A percentile compares a stretch with the other conserved stretches of the same genome.
Evolutionary conservation across 371 early-diverging fungal genomes (phyloP).

Genomic region (Rhizomucor pusillus): DNA sequence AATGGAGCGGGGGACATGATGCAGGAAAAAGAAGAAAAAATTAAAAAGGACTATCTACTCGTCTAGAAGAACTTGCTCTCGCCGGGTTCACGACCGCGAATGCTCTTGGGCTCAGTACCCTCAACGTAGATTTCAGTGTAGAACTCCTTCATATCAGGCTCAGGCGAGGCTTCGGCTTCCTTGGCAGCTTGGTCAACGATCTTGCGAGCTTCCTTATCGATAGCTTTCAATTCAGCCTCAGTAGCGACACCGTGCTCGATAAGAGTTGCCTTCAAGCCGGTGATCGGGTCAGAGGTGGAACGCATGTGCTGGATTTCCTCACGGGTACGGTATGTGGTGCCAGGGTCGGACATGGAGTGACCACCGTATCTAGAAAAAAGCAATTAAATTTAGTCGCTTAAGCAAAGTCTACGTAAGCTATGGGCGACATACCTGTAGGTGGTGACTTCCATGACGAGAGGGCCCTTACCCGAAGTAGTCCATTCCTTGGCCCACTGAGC

Average conservation of each 20-base stretch:
- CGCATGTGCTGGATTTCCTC: slow-evolving; percentile 98
- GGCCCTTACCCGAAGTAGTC: slow-evolving; percentile 85
- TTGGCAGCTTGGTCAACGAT: slow-evolving; percentile 84
- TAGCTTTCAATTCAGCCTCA: slow-evolving; percentile 89
- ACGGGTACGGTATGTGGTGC: slow-evolving; percentile 92
- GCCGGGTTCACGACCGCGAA: slow-evolving; percentile 81
- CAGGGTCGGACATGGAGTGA: slow-evolving; percentile 99
- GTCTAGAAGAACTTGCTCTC: slow-evolving; percentile 58
- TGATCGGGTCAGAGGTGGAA: slow-evolving; percentile 90
- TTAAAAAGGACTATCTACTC: slow-evolving; percentile 1
- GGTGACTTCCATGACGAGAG: slow-evolving; percentile 95
- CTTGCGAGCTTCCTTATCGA: slow-evolving; percentile 88
- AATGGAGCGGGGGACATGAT: neutral
- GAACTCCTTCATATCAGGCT: slow-evolving; percentile 74
- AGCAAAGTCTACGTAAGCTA: no score
- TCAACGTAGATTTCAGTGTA: slow-evolving; percentile 82
- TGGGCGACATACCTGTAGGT: no score
- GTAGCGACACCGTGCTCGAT: slow-evolving; percentile 67
- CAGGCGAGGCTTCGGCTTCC: slow-evolving; percentile 83
- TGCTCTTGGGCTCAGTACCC: slow-evolving; percentile 67
- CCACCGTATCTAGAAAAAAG: no score
- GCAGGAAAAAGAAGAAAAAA: neutral
- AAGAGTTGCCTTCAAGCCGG: slow-evolving; percentile 81
- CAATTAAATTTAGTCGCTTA: no score
- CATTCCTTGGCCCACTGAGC: slow-evolving; percentile 84